A percentile compares a stretch with the other conserved stretches of the same genome.
Conservation (phyloP, 202 grass and related monocot species). For the Dendrocalamus latiflorus region DNA sequence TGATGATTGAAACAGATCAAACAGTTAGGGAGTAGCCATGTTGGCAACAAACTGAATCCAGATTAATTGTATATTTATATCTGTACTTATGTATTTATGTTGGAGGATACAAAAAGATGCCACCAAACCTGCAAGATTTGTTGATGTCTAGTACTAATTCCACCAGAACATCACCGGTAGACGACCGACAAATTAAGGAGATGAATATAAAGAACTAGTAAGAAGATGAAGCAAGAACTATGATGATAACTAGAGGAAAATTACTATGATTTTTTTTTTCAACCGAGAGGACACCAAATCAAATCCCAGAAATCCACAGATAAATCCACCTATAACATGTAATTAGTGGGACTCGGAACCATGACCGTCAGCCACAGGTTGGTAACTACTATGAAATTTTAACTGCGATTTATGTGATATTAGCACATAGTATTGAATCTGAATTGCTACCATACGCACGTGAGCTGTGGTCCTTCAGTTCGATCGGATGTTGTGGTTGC, state of each 20-base stretch:
- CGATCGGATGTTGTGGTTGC: constrained; percentile 19
- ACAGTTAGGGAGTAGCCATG: constrained; percentile 29
- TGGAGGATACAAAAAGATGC: constrained; percentile 18
- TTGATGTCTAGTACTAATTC: not conserved
- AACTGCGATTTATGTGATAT: not conserved
- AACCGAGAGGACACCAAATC: not conserved
- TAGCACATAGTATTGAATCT: constrained; percentile 6
- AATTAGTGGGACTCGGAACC: too few species aligned
- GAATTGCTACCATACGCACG: constrained; percentile 10
- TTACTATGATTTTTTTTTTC: not conserved
- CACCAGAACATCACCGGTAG: constrained; percentile 1
- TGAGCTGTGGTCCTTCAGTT: constrained; percentile 37
- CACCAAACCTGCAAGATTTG: constrained; percentile 27
- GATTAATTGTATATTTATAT: not conserved
- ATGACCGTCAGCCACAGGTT: too few species aligned
- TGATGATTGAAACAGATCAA: constrained; percentile 15
- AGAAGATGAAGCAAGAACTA: not conserved
- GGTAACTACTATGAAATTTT: not conserved
- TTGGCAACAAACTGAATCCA: constrained; percentile 7
- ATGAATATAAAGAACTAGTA: not conserved
- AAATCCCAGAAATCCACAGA: too few species aligned
- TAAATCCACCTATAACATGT: too few species aligned
- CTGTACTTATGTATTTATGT: not conserved
- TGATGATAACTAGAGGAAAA: not conserved
- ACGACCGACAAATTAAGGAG: constrained; percentile 15